These are phyloP conservation scores for Brassica hybrid DNA, from an alignment of 441 rosid genomes.

Conservation along the genomic window DNA sequence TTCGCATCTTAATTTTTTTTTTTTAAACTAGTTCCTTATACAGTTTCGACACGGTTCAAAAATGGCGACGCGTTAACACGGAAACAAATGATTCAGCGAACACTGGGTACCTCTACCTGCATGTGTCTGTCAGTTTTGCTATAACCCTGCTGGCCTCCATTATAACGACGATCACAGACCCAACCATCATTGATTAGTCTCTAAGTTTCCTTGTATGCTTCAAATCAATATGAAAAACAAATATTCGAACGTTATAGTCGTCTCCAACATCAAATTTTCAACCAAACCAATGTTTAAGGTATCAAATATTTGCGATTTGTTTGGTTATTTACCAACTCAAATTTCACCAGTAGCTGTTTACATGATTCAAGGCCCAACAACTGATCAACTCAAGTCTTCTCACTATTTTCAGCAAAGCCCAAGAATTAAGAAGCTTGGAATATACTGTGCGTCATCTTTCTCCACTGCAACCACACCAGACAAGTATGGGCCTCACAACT, in stretches of 20 bases:
- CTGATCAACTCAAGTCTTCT: not conserved
- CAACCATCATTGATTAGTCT: conserved; percentile 1
- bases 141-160: not conserved
- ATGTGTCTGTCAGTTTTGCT: not conserved
- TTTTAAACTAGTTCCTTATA: too few relatives aligned
- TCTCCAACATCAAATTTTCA: not conserved
- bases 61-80: not conserved
- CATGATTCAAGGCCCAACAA: conserved; percentile 3
- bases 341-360: not conserved
- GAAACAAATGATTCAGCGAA: conserved; percentile 1
- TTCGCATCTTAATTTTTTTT: too few relatives aligned
- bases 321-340: too few relatives aligned
- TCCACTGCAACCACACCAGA: too few relatives aligned
- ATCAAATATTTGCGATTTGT: not conserved
- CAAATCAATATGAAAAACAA: not conserved
- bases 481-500: too few relatives aligned
- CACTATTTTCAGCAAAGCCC: not conserved
- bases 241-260: not conserved
- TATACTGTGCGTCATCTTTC: not conserved
- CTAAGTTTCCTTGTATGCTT: not conserved
- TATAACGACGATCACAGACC: not conserved
- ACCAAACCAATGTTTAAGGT: not conserved
- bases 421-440: not conserved
- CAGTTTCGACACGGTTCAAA: too few relatives aligned
- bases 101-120: not conserved